phyloP scores from a whole-genome alignment of 1,284 basidiomycete species.

The Exsudoporus floridanus region DNA sequence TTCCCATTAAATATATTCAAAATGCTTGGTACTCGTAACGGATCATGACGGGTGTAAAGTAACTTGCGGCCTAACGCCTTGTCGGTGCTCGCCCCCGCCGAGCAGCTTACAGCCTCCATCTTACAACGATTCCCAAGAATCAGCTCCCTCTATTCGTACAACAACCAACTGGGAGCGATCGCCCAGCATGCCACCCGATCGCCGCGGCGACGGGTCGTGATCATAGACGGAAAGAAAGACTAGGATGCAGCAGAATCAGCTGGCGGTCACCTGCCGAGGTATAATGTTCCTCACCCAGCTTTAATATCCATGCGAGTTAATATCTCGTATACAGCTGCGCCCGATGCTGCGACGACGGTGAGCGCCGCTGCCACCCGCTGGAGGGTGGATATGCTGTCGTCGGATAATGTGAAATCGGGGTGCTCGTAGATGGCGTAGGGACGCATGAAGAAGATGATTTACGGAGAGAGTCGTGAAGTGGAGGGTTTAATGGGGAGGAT shows the following conservation, averaged over 20 bases:
- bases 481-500: background rate
- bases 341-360: conserved; percentile 32
- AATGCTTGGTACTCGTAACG: background rate
- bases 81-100: background rate
- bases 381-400: conserved; percentile 25
- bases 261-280: background rate
- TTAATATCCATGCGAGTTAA: conserved; percentile 14
- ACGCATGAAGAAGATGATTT: conserved; percentile 40
- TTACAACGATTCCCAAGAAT: conserved; percentile 10
- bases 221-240: conserved; percentile 20
- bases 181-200: background rate
- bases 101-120: conserved; percentile 11
- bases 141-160: conserved; percentile 18
- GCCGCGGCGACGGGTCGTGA: background rate
- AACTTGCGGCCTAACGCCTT: background rate
- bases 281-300: conserved; percentile 16
- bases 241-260: conserved; percentile 3
- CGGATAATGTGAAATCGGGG: conserved; percentile 44
- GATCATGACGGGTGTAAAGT: conserved; percentile 11
- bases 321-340: conserved; percentile 35
- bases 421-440: conserved; percentile 50
- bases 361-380: conserved; percentile 29
- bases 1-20: background rate
- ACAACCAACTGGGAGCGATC: conserved; percentile 1
- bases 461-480: background rate